Evolutionary conservation across 208 protist genomes (phyloP), one percentile per base, ranked within the genome.

Genomic region (Herpetomonas samuelpessoai): DNA sequence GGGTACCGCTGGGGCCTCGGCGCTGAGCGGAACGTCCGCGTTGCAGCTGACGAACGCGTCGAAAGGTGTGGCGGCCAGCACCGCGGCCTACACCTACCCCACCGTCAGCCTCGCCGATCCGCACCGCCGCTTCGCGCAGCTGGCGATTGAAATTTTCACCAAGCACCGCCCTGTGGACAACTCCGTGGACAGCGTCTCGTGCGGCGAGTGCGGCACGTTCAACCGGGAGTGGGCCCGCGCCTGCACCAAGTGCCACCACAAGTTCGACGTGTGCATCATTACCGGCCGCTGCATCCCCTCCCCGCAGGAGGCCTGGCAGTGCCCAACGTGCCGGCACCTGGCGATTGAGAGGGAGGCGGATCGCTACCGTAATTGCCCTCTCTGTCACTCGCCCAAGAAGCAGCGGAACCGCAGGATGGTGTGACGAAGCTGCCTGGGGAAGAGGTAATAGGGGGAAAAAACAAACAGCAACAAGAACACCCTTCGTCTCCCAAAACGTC

Each of bases 111-210:
- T 97, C 31, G 69, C 59, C 27, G 86, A 94, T 38, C 76, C 80
- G 45, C 41, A 73, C 19, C 70, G 81, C 2, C 81, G 74, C 38
- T 98, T 95, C 68, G 85, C 94, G n/a, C 81, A 97, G 60, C 72
- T 98, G 0, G 96, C 96, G 19, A 57, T 92, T 21, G 71, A 83
- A 44, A 95, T 98, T 57, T 98, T 98, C 62, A 97, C 87, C 26
- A 74, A 72, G 45, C 74, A 97, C 68, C 68, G 68, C n/a, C 94
- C 92, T 24, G 74, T 84, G 26, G 89, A 96, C 62, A 93, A 66
- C 25, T 88, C 76, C 18, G 69, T 87, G 16, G 83, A 88, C 65
- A 80, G 71, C 44, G 72, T 89, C 29, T 68, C 57, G 16, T 98
- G 95, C 68, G 71, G 78, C 30, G 79, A 70, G 6, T 98, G 97